Evolutionary conservation across 495 filamentous ascomycete species (phyloP).

Genomic region (Immersiella caudata): DNA sequence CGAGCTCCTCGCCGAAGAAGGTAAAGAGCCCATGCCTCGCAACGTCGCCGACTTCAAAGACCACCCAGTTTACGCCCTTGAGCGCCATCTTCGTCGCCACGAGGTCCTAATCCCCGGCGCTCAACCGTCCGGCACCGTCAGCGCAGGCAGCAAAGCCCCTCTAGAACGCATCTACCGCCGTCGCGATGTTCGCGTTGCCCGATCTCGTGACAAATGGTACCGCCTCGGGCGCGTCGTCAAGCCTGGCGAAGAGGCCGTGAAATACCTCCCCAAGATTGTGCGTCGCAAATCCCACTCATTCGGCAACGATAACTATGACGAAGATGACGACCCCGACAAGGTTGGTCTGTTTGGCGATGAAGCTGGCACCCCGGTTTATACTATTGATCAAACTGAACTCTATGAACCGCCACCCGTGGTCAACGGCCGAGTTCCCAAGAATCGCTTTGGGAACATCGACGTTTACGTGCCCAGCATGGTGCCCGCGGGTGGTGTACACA

Average conservation of each 20-base stretch:
- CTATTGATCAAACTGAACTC: slow-evolving; percentile 70
- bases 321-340: slow-evolving; percentile 35
- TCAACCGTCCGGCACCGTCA: slow-evolving; percentile 73
- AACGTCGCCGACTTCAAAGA: slow-evolving; percentile 91
- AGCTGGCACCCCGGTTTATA: slow-evolving; percentile 65
- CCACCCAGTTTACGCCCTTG: slow-evolving; percentile 87
- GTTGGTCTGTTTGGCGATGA: slow-evolving; percentile 42
- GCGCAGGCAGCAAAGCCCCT: slow-evolving; percentile 59
- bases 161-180: slow-evolving; percentile 74
- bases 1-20: slow-evolving; percentile 70
- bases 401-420: slow-evolving; percentile 78
- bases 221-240: slow-evolving; percentile 77
- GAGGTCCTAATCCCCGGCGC: slow-evolving; percentile 75
- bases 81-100: slow-evolving; percentile 81
- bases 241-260: slow-evolving; percentile 73
- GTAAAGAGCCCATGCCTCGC: slow-evolving; percentile 82
- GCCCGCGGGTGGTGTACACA: slow-evolving; percentile 75
- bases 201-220: slow-evolving; percentile 85
- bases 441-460: slow-evolving; percentile 87
- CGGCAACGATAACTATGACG: slow-evolving; percentile 45
- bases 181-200: slow-evolving; percentile 72
- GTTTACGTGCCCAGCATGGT: slow-evolving; percentile 93
- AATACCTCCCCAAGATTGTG: slow-evolving; percentile 57
- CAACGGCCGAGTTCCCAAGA: slow-evolving; percentile 76
- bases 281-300: slow-evolving; percentile 33